Percentiles rank a stretch among this genome's conserved stretches.
phyloP scores from a whole-genome alignment of 2,329 filamentous ascomycete genomes.

The Camillea tinctor region DNA sequence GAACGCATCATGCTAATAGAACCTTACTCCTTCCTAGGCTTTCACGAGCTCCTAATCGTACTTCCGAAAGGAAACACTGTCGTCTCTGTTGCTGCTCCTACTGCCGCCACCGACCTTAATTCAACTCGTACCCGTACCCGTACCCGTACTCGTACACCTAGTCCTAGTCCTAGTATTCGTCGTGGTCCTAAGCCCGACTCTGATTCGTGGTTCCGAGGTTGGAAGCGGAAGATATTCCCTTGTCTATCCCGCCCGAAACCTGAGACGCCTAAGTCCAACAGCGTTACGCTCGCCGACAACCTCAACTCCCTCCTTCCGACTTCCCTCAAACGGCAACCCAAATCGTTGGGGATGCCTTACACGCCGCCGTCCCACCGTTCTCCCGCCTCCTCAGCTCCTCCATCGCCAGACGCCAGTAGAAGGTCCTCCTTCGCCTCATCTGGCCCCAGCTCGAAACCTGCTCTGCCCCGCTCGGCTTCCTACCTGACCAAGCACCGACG shows the following conservation, averaged over 20 bases:
- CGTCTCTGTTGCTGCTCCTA: conserved; percentile 13
- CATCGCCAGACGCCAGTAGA: conserved; percentile 58
- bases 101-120: too few relatives aligned
- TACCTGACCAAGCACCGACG: conserved; percentile 65
- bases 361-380: conserved; percentile 73
- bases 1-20: conserved; percentile 31
- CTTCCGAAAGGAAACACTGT: conserved; percentile 17
- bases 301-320: conserved; percentile 21
- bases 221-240: conserved; percentile 29
- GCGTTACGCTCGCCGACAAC: conserved; percentile 24
- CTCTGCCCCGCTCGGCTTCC: conserved; percentile 62
- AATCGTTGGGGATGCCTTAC: conserved; percentile 72
- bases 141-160: too few relatives aligned
- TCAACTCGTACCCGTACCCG: too few relatives aligned
- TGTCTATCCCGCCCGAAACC: conserved; percentile 27
- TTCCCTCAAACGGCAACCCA: conserved; percentile 28
- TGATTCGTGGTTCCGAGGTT: conserved; percentile 27
- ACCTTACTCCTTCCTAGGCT: conserved; percentile 29
- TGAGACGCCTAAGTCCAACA: conserved; percentile 25
- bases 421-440: conserved; percentile 52
- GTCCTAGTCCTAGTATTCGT: not conserved
- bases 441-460: conserved; percentile 44
- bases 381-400: conserved; percentile 56
- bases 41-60: conserved; percentile 24
- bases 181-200: not conserved